A percentile compares a stretch with the other conserved stretches of the same genome.
These are phyloP conservation scores for Aegle marmelos DNA, from an alignment of 345 rosid species.

Conservation along the genomic window DNA sequence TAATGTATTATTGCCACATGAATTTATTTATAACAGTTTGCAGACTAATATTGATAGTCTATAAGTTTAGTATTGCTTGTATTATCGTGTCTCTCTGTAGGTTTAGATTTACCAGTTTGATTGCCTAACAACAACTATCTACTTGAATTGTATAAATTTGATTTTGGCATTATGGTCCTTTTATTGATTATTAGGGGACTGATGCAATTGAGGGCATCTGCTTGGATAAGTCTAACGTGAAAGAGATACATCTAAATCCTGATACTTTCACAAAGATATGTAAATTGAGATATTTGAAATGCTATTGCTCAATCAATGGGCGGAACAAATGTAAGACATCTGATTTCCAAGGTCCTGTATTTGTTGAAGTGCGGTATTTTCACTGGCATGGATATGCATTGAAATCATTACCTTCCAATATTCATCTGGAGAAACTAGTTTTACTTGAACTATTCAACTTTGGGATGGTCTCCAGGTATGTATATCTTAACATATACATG, in stretches of 20 bases:
- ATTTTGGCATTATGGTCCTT: too few species aligned
- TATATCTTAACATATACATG: too few species aligned
- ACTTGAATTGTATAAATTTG: too few species aligned
- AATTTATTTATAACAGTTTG: too few species aligned
- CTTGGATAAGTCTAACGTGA: slow-evolving; percentile 6
- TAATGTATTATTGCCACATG: too few species aligned
- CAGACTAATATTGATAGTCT: too few species aligned
- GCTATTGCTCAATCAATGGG: background rate
- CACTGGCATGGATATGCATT: background rate
- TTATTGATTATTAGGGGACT: background rate
- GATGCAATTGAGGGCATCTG: background rate
- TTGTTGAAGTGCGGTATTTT: slow-evolving; percentile 21
- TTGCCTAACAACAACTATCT: too few species aligned
- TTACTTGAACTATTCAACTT: background rate
- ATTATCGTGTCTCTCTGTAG: too few species aligned
- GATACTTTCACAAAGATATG: slow-evolving; percentile 20
- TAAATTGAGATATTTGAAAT: slow-evolving; percentile 28
- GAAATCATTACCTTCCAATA: too few species aligned
- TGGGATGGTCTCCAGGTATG: background rate
- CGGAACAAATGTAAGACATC: background rate
- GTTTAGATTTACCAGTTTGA: too few species aligned
- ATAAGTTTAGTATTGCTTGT: too few species aligned
- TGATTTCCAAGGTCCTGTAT: slow-evolving; percentile 7
- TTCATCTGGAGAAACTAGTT: too few species aligned
- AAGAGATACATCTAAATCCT: slow-evolving; percentile 7